Percentiles rank a stretch among this genome's conserved stretches.
phyloP scores from a whole-genome alignment of 495 filamentous ascomycete genomes.

The Copromyces sp. region DNA sequence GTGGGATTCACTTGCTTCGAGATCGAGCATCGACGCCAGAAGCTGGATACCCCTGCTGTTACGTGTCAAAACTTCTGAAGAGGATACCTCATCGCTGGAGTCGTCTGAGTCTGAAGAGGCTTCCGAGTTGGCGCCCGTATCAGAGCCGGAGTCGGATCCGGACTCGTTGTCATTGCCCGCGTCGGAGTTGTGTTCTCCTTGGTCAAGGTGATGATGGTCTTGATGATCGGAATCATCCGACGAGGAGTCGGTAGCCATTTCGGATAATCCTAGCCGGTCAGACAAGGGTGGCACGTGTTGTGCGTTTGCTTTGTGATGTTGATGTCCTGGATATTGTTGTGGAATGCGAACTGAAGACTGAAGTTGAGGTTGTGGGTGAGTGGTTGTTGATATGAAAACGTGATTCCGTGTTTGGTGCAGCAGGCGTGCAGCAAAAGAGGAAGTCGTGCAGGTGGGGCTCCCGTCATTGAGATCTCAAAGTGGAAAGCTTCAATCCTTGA shows the following conservation, averaged over 20 bases:
- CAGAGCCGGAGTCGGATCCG: background rate
- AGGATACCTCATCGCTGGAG: background rate
- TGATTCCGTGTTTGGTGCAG: background rate
- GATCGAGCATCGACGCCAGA: slow-evolving; percentile 11
- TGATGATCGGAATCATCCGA: background rate
- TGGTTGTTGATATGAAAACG: background rate
- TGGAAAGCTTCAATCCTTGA: background rate
- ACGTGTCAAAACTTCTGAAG: background rate
- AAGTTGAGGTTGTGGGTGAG: background rate
- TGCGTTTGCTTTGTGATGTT: too few species aligned
- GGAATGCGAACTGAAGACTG: background rate
- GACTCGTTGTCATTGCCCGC: slow-evolving; percentile 1
- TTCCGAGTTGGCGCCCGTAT: background rate
- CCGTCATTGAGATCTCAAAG: background rate
- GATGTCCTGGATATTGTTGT: background rate
- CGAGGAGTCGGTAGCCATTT: background rate
- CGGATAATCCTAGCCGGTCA: background rate
- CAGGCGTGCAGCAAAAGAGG: background rate
- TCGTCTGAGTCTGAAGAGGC: slow-evolving; percentile 2
- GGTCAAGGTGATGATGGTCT: background rate
- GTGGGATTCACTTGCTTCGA: slow-evolving; percentile 22
- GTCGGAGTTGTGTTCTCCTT: background rate
- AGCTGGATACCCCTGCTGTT: background rate
- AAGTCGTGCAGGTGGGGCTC: background rate
- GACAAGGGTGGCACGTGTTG: background rate